A percentile compares a stretch with the other conserved stretches of the same genome.
Conservation (phyloP, 495 filamentous ascomycete genomes). For the Penicillium taxi region DNA sequence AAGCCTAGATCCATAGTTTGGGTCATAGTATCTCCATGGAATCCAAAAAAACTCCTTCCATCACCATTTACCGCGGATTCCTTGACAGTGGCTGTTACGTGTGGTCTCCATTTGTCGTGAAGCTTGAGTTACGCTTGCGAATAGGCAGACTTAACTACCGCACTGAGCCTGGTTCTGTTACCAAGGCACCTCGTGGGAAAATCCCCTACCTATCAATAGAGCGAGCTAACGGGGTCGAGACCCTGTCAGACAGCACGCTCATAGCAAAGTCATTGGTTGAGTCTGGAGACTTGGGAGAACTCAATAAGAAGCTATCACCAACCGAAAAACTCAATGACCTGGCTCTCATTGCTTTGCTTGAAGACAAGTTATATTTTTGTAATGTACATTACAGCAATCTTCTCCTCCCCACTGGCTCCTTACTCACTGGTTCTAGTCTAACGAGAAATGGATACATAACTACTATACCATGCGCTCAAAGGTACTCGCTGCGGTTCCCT, state of each 20-base stretch:
- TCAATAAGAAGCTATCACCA: conserved; percentile 36
- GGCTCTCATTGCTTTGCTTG: conserved; percentile 45
- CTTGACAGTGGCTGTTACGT: conserved; percentile 31
- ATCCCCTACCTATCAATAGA: conserved; percentile 45
- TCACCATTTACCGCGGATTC: conserved; percentile 47
- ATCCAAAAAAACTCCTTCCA: background rate
- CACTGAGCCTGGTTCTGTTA: conserved; percentile 32
- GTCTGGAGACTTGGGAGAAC: conserved; percentile 33
- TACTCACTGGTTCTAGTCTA: conserved; percentile 6
- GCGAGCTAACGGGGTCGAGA: conserved; percentile 3
- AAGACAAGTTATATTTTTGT: conserved; percentile 54
- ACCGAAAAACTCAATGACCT: conserved; percentile 40
- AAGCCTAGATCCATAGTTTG: no score
- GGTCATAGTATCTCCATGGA: background rate
- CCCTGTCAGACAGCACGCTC: conserved; percentile 44
- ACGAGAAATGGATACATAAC: conserved; percentile 48
- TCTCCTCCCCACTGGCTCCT: background rate
- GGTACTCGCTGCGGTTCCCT: conserved; percentile 40
- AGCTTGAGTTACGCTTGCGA: conserved; percentile 56
- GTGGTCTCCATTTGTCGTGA: conserved; percentile 60
- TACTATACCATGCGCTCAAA: conserved; percentile 54
- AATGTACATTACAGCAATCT: conserved; percentile 22
- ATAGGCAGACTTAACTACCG: conserved; percentile 43
- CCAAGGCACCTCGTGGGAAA: conserved; percentile 47
- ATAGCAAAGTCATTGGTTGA: conserved; percentile 41